Conservation (phyloP, 2,329 filamentous ascomycete genomes). For the Gliomastix tumulicola region DNA sequence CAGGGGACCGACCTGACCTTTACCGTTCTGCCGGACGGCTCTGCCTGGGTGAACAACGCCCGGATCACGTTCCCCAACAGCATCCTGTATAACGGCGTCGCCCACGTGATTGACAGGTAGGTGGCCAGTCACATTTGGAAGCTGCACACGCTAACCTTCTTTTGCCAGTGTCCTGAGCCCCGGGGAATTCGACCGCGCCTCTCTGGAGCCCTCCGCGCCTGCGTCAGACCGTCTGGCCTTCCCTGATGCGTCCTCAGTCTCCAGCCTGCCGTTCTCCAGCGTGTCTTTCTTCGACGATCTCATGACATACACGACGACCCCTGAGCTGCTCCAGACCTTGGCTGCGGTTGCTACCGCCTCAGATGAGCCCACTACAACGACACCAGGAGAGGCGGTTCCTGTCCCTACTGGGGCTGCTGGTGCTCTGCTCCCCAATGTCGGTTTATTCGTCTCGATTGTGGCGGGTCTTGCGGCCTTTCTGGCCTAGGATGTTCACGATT, state of each 20-base stretch:
- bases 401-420: no score
- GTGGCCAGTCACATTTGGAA: no score
- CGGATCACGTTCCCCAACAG: conserved; percentile 20
- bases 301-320: conserved; percentile 16
- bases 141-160: no score
- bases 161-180: conserved; percentile 19
- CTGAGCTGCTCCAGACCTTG: conserved; percentile 15
- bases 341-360: conserved; percentile 11
- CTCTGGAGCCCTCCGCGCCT: conserved; percentile 11
- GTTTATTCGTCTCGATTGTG: no score
- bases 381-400: no score
- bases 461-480: no score
- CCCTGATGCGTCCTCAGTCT: conserved; percentile 13
- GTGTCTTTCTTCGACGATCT: conserved; percentile 13
- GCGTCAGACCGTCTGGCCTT: conserved; percentile 17
- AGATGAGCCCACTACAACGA: no score
- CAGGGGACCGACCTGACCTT: conserved; percentile 15
- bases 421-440: no score
- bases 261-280: conserved; percentile 15
- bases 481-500: no score
- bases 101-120: conserved; percentile 21
- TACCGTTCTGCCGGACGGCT: conserved; percentile 18
- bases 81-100: conserved; percentile 22
- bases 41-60: conserved; percentile 20
- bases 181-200: conserved; percentile 14